phyloP scores from a whole-genome alignment of 2,329 filamentous ascomycete genomes.

The Trichoderma sp. region DNA sequence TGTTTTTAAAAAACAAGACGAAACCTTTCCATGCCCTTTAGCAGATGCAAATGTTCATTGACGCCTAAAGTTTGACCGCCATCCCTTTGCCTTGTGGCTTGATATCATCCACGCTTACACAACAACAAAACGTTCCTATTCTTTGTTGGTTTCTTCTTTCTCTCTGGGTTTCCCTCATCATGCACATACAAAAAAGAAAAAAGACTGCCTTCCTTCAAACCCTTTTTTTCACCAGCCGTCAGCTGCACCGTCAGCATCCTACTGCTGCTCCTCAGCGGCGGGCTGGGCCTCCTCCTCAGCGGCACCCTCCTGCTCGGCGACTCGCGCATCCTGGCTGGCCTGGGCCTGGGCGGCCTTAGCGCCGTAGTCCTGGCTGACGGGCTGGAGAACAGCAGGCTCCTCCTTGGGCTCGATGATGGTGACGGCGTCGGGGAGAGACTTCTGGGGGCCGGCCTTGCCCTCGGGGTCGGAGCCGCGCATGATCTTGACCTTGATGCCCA shows the following conservation, averaged over 20 bases:
- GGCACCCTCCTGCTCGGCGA: slow-evolving; percentile 56
- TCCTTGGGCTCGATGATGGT: slow-evolving; percentile 99
- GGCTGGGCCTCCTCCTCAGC: slow-evolving; percentile 59
- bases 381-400: slow-evolving; percentile 92
- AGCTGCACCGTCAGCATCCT: slow-evolving; percentile 27
- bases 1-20: slow-evolving; percentile 40
- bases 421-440: slow-evolving; percentile 96
- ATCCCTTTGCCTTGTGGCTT: slow-evolving; percentile 32
- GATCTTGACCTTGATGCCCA: slow-evolving; percentile 99
- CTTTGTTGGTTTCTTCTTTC: slow-evolving; percentile 9
- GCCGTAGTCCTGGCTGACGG: slow-evolving; percentile 97
- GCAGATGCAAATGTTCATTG: slow-evolving; percentile 47
- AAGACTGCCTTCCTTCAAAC: slow-evolving; percentile 17
- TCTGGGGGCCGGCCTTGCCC: slow-evolving; percentile 97
- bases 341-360: slow-evolving; percentile 75
- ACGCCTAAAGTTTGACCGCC: slow-evolving; percentile 44
- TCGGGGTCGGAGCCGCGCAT: slow-evolving; percentile 99
- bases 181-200: slow-evolving; percentile 28
- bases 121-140: background rate
- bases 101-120: slow-evolving; percentile 20
- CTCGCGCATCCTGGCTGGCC: slow-evolving; percentile 62
- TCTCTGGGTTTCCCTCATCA: slow-evolving; percentile 22
- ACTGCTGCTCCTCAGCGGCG: slow-evolving; percentile 42
- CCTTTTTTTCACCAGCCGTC: slow-evolving; percentile 29
- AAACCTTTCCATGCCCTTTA: slow-evolving; percentile 42